Base-by-base conservation (phyloP, 345 rosid species). In the Punica granatum region DNA sequence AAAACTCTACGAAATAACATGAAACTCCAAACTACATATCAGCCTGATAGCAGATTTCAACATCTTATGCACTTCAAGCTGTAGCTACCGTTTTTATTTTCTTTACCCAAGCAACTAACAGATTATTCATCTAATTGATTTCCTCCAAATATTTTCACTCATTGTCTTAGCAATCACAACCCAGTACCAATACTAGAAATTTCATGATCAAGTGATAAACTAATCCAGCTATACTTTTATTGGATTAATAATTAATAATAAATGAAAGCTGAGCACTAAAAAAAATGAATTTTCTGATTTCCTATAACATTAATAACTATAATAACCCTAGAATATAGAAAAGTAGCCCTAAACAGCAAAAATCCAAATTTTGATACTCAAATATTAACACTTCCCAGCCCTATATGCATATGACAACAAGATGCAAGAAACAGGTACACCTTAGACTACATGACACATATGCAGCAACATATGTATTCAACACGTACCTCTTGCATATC, bases 401-500 rank as follows among this genome's bases (percentile, higher is more conserved):
- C n/a, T 41, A 11, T 16, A 41, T 11, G 14, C 44, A 41, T 13
- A 41, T 41, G 44, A n/a, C 44, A 53, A 13, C 25, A 41, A 35
- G 62, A 35, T 67, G 51, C 51, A 6, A 18, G 61, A n/a, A 44
- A 18, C 0, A 0, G 21, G 43, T 31, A 34, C n/a, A 34, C 14
- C 37, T n/a, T n/a, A n/a, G n/a, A n/a, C n/a, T n/a, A n/a, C n/a
- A n/a, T 6, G 33, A 31, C 30, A 37, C 25, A 46, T 46, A 46
- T 16, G 23, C 51, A 46, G 19, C 44, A 46, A 19, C 30, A n/a
- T 51, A 10, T 51, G n/a, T 9, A 51, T 23, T 51, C 58, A 23
- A 30, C 30, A 21, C 86, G 68, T 64, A 89, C 99, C 96, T 94
- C 99, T 75, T 94, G 97, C 54, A 91, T 91, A 78, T 94, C 98